Evolutionary conservation across 805 yeast genomes (phyloP), one percentile per base, ranked within the genome.

Genomic region (Cyberlindnera suaveolens): DNA sequence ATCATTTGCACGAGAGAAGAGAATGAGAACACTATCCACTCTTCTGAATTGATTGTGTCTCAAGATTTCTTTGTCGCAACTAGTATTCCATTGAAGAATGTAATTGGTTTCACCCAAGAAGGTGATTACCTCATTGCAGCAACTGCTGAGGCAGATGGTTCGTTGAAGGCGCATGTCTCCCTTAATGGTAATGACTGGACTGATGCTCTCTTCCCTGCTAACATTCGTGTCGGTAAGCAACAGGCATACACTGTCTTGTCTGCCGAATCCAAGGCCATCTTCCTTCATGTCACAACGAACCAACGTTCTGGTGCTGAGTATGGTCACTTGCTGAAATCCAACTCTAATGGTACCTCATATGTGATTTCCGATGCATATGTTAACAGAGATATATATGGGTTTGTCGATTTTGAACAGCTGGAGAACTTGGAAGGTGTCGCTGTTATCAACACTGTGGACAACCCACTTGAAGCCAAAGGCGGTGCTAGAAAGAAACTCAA

Each of bases 341-440:
- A 91, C 63, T 86, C 85, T 16, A 87, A 88, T 54, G 99, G 99
- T 48, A 88, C 97, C 0, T 77, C 84, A 6, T 90, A 86, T 58
- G 87, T 84, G 3, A 65, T 79, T 32, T 68, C 89, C 3, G 70
- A 84, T 46, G 74, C 72, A 9, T 65, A 77, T 44, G 96, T 88
- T 15, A 93, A 90, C 62, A 72, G 97, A 52, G 78, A 89, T 50
- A 45, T 48, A 5, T 54, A 51, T 4, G 98, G 96, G 0, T 89
- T 63, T 64, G 96, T 87, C 42, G 99, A 91, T 64, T 91, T 82
- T 62, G 98, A 93, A 57, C 80, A 82, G 52, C 70, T 89, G 53
- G 82, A 79, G 52, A 84, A 85, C 6, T 63, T 90, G 16, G 97
- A 91, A 63, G 99, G 99, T 35, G 81, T 89, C 3, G 72, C 87